These are phyloP conservation scores for Triglochin maritima DNA, from an alignment of 106 monocot species.

Conservation along the genomic window DNA sequence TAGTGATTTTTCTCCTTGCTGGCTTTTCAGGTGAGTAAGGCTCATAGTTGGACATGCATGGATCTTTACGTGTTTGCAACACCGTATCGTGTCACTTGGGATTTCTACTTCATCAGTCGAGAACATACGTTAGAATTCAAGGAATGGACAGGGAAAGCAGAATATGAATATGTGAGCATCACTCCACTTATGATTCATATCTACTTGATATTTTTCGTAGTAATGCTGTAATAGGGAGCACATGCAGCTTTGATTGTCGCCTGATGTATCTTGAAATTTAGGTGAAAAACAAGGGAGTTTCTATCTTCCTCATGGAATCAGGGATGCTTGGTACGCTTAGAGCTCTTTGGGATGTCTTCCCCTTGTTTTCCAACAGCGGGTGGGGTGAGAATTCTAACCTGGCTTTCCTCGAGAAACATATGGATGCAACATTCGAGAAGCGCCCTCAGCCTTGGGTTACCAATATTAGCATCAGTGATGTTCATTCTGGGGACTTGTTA, in stretches of 20 bases:
- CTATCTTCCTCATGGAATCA: conserved; percentile 67
- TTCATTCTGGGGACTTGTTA: conserved; percentile 92
- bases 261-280: conserved; percentile 8
- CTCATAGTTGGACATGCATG: conserved; percentile 98
- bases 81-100: conserved; percentile 89
- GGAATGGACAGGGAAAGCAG: conserved; percentile 69
- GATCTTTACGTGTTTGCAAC: conserved; percentile 95
- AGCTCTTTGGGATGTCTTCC: conserved; percentile 92
- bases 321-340: conserved; percentile 82
- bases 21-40: conserved; percentile 36
- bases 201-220: no score
- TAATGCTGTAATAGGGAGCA: no score
- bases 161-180: conserved; percentile 79
- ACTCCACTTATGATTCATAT: not conserved
- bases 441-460: conserved; percentile 83
- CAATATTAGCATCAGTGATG: conserved; percentile 56
- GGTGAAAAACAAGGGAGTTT: conserved; percentile 65
- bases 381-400: conserved; percentile 89
- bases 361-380: conserved; percentile 64
- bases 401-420: conserved; percentile 82
- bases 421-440: conserved; percentile 72
- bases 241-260: no score
- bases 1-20: not conserved
- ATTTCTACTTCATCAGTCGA: conserved; percentile 73
- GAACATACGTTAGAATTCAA: conserved; percentile 79